Conservation (phyloP, 2,329 filamentous ascomycete genomes). For the Paraphoma sp. region DNA sequence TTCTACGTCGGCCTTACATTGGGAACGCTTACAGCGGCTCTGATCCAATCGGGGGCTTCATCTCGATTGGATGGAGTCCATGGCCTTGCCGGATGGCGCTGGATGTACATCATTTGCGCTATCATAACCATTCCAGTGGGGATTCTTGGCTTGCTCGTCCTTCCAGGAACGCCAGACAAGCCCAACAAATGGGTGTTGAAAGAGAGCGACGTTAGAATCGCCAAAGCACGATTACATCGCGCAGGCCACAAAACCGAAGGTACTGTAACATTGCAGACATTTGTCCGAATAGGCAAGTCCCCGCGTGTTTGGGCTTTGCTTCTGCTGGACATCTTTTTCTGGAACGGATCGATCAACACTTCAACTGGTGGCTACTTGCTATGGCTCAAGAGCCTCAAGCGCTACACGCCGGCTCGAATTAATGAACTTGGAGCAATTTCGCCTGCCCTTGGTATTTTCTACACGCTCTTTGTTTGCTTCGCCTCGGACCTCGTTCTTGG, state of each 20-base stretch:
- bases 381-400: slow-evolving; percentile 63
- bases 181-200: slow-evolving; percentile 58
- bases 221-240: slow-evolving; percentile 54
- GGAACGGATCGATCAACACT: slow-evolving; percentile 59
- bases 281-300: slow-evolving; percentile 38
- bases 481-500: slow-evolving; percentile 61
- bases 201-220: slow-evolving; percentile 56
- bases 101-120: slow-evolving; percentile 48
- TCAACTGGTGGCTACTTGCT: slow-evolving; percentile 60
- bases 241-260: slow-evolving; percentile 48
- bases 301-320: slow-evolving; percentile 61
- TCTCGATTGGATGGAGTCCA: slow-evolving; percentile 64
- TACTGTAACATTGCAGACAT: slow-evolving; percentile 24
- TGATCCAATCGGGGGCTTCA: slow-evolving; percentile 50
- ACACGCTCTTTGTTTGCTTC: slow-evolving; percentile 62
- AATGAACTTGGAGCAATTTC: slow-evolving; percentile 62
- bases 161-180: slow-evolving; percentile 59
- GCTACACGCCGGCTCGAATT: slow-evolving; percentile 55
- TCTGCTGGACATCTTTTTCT: slow-evolving; percentile 62
- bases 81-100: slow-evolving; percentile 46
- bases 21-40: slow-evolving; percentile 60
- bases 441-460: slow-evolving; percentile 64
- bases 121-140: slow-evolving; percentile 64
- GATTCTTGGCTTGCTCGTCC: slow-evolving; percentile 58
- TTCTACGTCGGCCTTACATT: slow-evolving; percentile 61